These are phyloP conservation scores for Ilyonectria sp. DNA, from an alignment of 2,329 filamentous ascomycete genomes.

Conservation along the genomic window DNA sequence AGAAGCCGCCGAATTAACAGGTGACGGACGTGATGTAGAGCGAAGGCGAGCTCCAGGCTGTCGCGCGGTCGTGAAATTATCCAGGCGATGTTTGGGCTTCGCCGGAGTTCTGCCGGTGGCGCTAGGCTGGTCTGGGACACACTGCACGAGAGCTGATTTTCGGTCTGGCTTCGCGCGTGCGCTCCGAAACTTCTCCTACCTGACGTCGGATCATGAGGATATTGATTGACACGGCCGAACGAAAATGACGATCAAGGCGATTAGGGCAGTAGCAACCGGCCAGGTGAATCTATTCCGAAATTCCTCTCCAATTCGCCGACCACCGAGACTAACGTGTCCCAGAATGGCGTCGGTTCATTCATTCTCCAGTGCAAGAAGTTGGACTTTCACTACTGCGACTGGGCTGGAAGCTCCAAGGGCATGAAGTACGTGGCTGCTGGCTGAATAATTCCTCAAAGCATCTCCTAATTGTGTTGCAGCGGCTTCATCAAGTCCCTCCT, in stretches of 20 bases:
- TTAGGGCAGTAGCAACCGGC: slow-evolving; percentile 67
- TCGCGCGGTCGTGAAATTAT: slow-evolving; percentile 49
- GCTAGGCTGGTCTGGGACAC: slow-evolving; percentile 48
- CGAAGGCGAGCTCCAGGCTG: slow-evolving; percentile 33
- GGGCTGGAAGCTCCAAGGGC: slow-evolving; percentile 91
- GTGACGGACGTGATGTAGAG: slow-evolving; percentile 28
- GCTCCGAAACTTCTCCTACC: slow-evolving; percentile 39
- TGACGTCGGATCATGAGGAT: slow-evolving; percentile 48
- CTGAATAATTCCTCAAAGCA: background rate
- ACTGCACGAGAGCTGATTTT: slow-evolving; percentile 45
- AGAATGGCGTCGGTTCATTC: slow-evolving; percentile 98
- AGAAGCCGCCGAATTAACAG: slow-evolving; percentile 29
- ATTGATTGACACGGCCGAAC: slow-evolving; percentile 49
- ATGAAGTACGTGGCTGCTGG: slow-evolving; percentile 80
- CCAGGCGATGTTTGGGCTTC: slow-evolving; percentile 28
- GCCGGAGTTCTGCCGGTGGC: slow-evolving; percentile 41
- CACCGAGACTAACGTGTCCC: slow-evolving; percentile 34
- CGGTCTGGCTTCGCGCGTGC: slow-evolving; percentile 32
- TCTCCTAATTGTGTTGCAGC: slow-evolving; percentile 63
- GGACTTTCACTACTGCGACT: slow-evolving; percentile 98
- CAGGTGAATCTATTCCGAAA: slow-evolving; percentile 60
- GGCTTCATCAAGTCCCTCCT: slow-evolving; percentile 86
- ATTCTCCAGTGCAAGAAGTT: slow-evolving; percentile 97
- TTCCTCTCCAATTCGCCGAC: background rate
- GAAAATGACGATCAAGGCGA: slow-evolving; percentile 70